Base-by-base conservation (phyloP, 108 stramenopile species). In the Thalassiosira profunda region DNA sequence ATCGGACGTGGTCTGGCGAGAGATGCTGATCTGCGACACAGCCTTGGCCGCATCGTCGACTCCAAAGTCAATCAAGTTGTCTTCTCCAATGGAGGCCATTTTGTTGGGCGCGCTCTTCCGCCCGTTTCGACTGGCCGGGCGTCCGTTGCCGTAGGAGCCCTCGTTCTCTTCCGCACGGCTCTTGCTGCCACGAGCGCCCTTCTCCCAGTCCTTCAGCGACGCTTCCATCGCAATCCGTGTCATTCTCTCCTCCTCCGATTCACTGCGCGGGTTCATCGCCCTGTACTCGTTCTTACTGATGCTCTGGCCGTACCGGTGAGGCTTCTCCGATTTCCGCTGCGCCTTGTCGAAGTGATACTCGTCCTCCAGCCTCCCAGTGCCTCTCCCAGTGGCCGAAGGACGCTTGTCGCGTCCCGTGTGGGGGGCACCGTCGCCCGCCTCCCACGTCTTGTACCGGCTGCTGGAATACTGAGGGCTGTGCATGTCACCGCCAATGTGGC, bases 1-100 rank as follows among this genome's bases (percentile, higher is more conserved):
- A 44, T 77, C 76, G 5, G 76, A 64, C 5, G n/a, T 18, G 9
- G 30, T 8, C 38, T 61, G 36, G 11, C 33, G 20, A 14, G 62
- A 49, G 29, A 69, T 34, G 38, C 40, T 53, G 34, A 45, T 48
- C 9, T 70, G 57, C 6, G 67, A 36, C 45, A 48, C 42, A 18
- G 29, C 54, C 21, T 58, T 23, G 6, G 58, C 33, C 28, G 56
- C 18, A 38, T 62, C 58, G 40, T 76, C 67, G 4, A 33, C 46
- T 1, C 76, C 68, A 49, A 77, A 77, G 63, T 77, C 76, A 52
- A 77, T 77, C 63, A 77, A 64, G 65, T 70, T 58, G 44, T 77
- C 57, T 30, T 77, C 76, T 33, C 60, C 49, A 34, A 77, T 63
- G 10, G 76, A 31, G 14, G 36, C 44, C 58, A 77, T 52, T 33